Base-by-base conservation (phyloP, 2,329 filamentous ascomycete genomes). In the Xylaria sp. region DNA sequence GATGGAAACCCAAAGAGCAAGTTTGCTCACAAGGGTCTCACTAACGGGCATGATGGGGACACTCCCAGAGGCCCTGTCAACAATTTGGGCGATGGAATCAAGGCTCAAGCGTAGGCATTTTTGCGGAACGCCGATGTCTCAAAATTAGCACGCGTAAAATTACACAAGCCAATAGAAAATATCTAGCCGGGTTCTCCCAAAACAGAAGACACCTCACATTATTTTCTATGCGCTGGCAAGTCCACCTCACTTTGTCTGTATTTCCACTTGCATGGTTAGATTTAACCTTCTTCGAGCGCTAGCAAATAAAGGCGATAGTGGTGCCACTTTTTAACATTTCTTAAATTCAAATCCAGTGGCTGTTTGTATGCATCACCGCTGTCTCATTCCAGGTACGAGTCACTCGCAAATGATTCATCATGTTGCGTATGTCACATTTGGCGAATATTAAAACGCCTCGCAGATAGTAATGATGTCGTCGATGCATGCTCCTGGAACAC, bases 91-190 rank as follows among this genome's bases (percentile, higher is more conserved):
- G 66, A 74, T 26, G 74, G 69, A 10, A 73, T 77, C 40, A 74
- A 73, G 63, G 74, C 72, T 4, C 72, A 76, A 71, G 75, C 74
- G 9, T 77, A 66, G 36, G 40, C 17, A 36, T 20, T 4, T 36
- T 15, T 26, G 23, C 1, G 15, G 42, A 57, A 17, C 13, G 33
- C 6, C 15, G 28, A 40, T 56, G 44, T 46, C 49, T 53, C 49
- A n/a, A 6, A 33, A 53, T 26, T 31, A 23, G 44, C n/a, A 48
- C 20, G 10, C 44, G 26, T 11, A 17, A 51, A 56, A 56, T 36
- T 54, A 36, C 31, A 20, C 15, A 38, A 20, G 4, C 20, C 33
- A 15, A 33, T 54, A 54, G 49, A 42, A 42, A 40, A 15, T 40
- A 15, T 40, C 36, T 3, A 38, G 3, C 36, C 11, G 10, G 36